Evolutionary conservation across 306 rosid species (phyloP).

Genomic region (Lablab purpureus): DNA sequence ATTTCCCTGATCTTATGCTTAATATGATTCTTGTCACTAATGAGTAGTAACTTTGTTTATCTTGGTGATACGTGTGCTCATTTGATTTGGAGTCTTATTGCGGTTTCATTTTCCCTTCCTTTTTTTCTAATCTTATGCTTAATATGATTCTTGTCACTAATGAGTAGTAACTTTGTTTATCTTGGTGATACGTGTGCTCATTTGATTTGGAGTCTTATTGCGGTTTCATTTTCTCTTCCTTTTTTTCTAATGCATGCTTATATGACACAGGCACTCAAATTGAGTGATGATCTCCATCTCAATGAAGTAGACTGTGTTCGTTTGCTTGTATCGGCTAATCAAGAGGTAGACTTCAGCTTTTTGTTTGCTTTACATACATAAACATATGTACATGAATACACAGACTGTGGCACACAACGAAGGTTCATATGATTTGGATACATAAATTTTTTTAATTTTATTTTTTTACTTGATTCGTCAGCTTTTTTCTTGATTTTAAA

Average conservation of each 20-base stretch:
- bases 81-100: conserved; percentile 8
- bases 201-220: conserved; percentile 6
- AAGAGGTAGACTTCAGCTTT: conserved; percentile 70
- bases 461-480: conserved; percentile 25
- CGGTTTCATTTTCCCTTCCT: conserved; percentile 18
- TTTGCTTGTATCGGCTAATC: conserved; percentile 84
- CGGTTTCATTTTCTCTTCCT: conserved; percentile 18
- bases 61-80: conserved; percentile 30
- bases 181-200: conserved; percentile 29
- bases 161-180: background rate
- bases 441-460: conserved; percentile 1
- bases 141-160: conserved; percentile 12
- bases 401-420: background rate
- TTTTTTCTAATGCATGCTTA: conserved; percentile 37
- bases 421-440: background rate
- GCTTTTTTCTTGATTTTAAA: background rate
- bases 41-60: background rate
- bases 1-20: background rate
- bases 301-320: conserved; percentile 91
- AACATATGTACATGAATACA: background rate
- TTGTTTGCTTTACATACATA: background rate
- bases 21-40: conserved; percentile 12
- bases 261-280: conserved; percentile 77
- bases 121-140: too few species aligned
- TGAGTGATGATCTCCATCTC: conserved; percentile 94